Conservation (phyloP, 78 protist species). For the Protostelium mycophagum region DNA sequence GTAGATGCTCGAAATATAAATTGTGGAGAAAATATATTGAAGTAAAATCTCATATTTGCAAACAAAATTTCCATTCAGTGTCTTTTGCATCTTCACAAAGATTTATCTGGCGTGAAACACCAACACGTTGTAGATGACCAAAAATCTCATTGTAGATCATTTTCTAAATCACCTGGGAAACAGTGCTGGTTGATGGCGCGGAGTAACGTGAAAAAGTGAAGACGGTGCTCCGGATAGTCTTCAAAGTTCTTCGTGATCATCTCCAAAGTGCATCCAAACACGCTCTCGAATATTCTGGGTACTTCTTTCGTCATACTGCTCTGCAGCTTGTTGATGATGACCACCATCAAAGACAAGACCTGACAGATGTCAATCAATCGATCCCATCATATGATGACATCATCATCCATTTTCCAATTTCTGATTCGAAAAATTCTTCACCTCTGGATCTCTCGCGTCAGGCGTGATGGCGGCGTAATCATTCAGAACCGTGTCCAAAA, state of each 20-base stretch:
- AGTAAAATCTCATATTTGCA: background rate
- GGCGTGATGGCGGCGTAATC: constrained; percentile 78
- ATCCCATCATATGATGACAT: too few relatives aligned
- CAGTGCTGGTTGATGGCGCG: constrained; percentile 82
- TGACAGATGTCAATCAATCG: background rate
- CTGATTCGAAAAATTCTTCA: background rate
- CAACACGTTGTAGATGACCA: background rate
- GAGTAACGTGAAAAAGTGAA: constrained; percentile 82
- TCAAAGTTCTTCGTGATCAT: constrained; percentile 85
- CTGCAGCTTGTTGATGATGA: constrained; percentile 44
- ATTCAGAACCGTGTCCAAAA: constrained; percentile 81
- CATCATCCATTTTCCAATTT: constrained; percentile 13
- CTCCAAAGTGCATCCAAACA: constrained; percentile 83
- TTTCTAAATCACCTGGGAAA: constrained; percentile 43
- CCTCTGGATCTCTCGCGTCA: constrained; percentile 76
- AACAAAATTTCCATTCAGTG: background rate
- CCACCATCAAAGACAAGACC: constrained; percentile 68
- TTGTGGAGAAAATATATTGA: constrained; percentile 4
- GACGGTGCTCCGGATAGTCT: constrained; percentile 92
- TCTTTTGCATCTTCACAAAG: background rate
- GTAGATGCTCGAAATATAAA: background rate
- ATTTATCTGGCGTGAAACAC: background rate
- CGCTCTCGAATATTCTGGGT: constrained; percentile 76
- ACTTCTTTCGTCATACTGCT: constrained; percentile 31
- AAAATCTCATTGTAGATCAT: background rate